Base-by-base conservation (phyloP, 345 rosid species). In the Gossypioides kirkii region DNA sequence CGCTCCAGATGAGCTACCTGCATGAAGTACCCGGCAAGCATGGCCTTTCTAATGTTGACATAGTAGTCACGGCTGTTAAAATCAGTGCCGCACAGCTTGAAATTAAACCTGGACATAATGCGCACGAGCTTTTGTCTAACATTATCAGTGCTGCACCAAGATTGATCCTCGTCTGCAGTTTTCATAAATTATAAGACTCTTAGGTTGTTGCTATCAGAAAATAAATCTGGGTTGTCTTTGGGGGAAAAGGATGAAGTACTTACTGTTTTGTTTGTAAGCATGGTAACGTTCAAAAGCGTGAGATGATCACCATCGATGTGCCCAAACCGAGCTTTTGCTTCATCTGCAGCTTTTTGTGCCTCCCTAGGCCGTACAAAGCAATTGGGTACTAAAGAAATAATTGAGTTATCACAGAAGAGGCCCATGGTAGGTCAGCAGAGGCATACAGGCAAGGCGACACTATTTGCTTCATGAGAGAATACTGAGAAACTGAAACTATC, bases 291-390 rank as follows among this genome's bases (percentile, higher is more conserved):
- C 79, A 94, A 73, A 80, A 94, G 84, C 0, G 98, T 94, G 72
- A 95, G 96, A 81, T 95, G 99, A 81, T 95, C 99, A 65, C 99
- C 99, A 80, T 95, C 99, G 16, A 92, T 87, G 80, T 95, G 99
- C 77, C 92, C 98, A 80, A 95, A 95, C 87, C 88, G 83, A 78
- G 98, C 92, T 85, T 95, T 95, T 14, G 99, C 99, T 87, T 92
- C 99, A 81, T 95, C 99, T 26, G 99, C 99, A 78, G 96, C 96
- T 84, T 95, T 95, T 79, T 92, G 99, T 28, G 97, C 94, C 91
- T 95, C 99, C 90, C 94, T 95, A 95, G 98, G 99, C 91, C 97
- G 92, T 77, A 95, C 85, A 91, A 95, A 95, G 99, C 98, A 95
- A 88, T 95, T 95, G 81, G 98, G 98, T 91, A 95, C 98, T 95